Conservation (phyloP, 2,329 filamentous ascomycete species). For the Fulvia fulva region DNA sequence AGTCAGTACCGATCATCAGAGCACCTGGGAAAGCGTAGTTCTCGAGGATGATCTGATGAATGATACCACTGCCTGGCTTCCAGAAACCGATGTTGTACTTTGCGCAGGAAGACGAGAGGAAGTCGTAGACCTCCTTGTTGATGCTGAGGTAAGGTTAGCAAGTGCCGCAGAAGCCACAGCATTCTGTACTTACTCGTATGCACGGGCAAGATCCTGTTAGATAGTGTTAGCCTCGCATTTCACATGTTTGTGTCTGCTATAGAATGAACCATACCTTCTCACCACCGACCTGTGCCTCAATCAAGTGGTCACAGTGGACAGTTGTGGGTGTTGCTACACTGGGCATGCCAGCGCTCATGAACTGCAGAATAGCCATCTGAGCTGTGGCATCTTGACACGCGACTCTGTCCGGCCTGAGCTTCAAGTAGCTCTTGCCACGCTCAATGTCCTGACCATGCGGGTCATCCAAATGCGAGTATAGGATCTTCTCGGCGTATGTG, state of each 20-base stretch:
- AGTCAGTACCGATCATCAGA: constrained; percentile 80
- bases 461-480: constrained; percentile 98
- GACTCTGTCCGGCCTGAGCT: constrained; percentile 93
- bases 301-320: constrained; percentile 98
- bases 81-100: constrained; percentile 99
- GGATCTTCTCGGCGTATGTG: constrained; percentile 95
- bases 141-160: neutral
- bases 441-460: constrained; percentile 94
- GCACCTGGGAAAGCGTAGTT: constrained; percentile 99
- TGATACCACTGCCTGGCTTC: constrained; percentile 97
- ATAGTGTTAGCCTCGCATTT: constrained; percentile 65
- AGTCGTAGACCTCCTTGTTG: constrained; percentile 81
- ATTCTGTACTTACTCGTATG: constrained; percentile 72
- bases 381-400: constrained; percentile 99
- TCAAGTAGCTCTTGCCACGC: constrained; percentile 92
- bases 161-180: neutral
- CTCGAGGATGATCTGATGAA: constrained; percentile 97
- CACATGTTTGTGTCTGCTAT: too few relatives aligned
- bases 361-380: constrained; percentile 99
- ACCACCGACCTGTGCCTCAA: constrained; percentile 92
- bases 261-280: too few relatives aligned
- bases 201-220: constrained; percentile 48
- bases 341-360: constrained; percentile 98
- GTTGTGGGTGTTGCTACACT: constrained; percentile 90
- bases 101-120: constrained; percentile 80